Evolutionary conservation across 495 filamentous ascomycete genomes (phyloP).

Genomic region (Ascodesmis nigricans): DNA sequence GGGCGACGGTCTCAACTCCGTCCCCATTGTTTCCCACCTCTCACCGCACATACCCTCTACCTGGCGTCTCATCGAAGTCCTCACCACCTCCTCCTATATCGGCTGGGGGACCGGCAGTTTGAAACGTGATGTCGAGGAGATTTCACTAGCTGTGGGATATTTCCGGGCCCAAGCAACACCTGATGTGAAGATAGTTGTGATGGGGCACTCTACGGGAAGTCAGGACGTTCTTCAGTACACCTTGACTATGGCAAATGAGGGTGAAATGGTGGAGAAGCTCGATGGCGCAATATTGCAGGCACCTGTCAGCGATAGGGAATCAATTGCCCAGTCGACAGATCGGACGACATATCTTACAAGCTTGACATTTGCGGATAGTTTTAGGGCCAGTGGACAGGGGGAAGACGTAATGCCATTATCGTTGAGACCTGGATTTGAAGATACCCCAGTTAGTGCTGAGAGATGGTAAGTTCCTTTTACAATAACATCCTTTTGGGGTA

Average conservation of each 20-base stretch:
- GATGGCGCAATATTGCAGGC: slow-evolving; percentile 74
- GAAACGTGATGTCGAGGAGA: slow-evolving; percentile 45
- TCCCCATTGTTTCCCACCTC: slow-evolving; percentile 36
- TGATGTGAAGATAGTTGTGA: slow-evolving; percentile 44
- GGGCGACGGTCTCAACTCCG: slow-evolving; percentile 52
- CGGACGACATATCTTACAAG: slow-evolving; percentile 29
- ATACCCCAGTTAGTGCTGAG: slow-evolving; percentile 39
- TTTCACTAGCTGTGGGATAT: slow-evolving; percentile 48
- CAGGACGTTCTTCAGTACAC: slow-evolving; percentile 73
- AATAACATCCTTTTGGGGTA: slow-evolving; percentile 33
- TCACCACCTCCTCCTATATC: slow-evolving; percentile 41
- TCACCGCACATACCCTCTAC: slow-evolving; percentile 30
- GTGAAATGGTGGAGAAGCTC: slow-evolving; percentile 22
- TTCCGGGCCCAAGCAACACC: slow-evolving; percentile 30
- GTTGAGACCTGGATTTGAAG: slow-evolving; percentile 29
- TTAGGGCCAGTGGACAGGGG: slow-evolving; percentile 30
- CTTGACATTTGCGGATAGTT: slow-evolving; percentile 31
- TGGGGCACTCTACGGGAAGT: slow-evolving; percentile 77
- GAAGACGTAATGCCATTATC: slow-evolving; percentile 37
- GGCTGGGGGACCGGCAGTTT: slow-evolving; percentile 56
- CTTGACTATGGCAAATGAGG: slow-evolving; percentile 17
- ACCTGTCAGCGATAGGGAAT: slow-evolving; percentile 57
- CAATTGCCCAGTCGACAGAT: slow-evolving; percentile 25
- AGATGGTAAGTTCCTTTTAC: slow-evolving; percentile 28
- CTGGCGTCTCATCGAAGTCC: slow-evolving; percentile 40